A percentile compares a stretch with the other conserved stretches of the same genome.
These are phyloP conservation scores for Geotrichum reessii DNA, from an alignment of 1,139 yeast genomes.

Conservation along the genomic window DNA sequence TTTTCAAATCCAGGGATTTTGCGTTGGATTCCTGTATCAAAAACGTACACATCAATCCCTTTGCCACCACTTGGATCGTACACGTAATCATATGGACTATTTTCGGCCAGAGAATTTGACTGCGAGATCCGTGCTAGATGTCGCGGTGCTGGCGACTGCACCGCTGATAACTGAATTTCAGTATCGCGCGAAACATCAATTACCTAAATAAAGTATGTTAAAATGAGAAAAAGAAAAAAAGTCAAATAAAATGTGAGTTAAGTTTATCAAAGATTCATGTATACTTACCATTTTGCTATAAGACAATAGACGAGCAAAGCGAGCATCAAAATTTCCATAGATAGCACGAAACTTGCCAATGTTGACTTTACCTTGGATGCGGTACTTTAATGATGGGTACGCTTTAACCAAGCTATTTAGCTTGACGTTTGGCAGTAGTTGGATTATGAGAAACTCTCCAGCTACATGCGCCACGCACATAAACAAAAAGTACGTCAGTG, in stretches of 20 bases:
- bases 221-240: background rate
- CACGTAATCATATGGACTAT: conserved; percentile 38
- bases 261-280: too few species aligned
- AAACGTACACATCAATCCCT: conserved; percentile 62
- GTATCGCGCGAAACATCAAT: conserved; percentile 31
- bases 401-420: conserved; percentile 25
- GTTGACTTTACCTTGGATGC: conserved; percentile 25
- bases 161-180: conserved; percentile 29
- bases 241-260: too few species aligned
- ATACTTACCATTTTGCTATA: conserved; percentile 26
- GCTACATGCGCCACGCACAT: background rate
- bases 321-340: conserved; percentile 28
- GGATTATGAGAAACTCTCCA: conserved; percentile 24
- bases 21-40: conserved; percentile 65
- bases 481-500: background rate
- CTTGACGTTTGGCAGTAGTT: conserved; percentile 27
- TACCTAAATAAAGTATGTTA: conserved; percentile 22
- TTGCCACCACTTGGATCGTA: conserved; percentile 42
- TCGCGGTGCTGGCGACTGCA: conserved; percentile 55
- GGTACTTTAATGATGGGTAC: conserved; percentile 27
- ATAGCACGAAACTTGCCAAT: conserved; percentile 31
- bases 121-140: conserved; percentile 65
- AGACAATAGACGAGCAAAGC: conserved; percentile 24
- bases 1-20: conserved; percentile 59
- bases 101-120: conserved; percentile 37